Conservation (phyloP, 2,329 filamentous ascomycete species). For the Arthrobotrys sinensis region DNA sequence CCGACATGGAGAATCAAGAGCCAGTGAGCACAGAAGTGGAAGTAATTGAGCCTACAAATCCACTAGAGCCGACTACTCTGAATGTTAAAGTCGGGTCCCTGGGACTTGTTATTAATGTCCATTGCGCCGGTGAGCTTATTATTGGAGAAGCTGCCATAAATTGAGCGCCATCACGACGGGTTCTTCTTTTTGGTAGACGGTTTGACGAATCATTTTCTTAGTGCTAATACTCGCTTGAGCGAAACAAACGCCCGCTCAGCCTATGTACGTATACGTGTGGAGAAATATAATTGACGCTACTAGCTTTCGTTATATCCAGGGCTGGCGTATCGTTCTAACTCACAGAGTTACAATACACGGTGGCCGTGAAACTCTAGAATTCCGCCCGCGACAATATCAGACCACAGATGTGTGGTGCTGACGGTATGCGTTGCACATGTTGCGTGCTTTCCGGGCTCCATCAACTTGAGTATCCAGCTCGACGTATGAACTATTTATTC, state of each 20-base stretch:
- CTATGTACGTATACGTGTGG: too few species aligned
- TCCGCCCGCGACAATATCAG: too few species aligned
- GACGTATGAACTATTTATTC: neutral
- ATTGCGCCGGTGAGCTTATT: conserved; percentile 19
- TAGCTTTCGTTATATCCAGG: too few species aligned
- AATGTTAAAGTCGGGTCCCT: conserved; percentile 8
- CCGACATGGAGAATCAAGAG: neutral
- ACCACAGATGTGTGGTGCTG: too few species aligned
- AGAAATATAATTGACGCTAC: too few species aligned
- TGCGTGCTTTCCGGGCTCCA: too few species aligned
- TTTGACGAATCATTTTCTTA: neutral
- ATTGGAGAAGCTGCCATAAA: neutral
- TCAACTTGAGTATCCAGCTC: neutral
- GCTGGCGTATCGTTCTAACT: too few species aligned
- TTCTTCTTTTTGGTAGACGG: neutral
- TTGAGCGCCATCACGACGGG: neutral
- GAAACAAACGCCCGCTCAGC: neutral
- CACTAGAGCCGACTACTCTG: conserved; percentile 3
- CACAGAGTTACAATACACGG: too few species aligned
- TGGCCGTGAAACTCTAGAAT: too few species aligned
- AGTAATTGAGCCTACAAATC: conserved; percentile 1
- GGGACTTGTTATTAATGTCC: conserved; percentile 35
- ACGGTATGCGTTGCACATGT: too few species aligned
- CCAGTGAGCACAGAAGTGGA: conserved; percentile 1
- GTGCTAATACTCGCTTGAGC: neutral